Base-by-base conservation (phyloP, 2,329 filamentous ascomycete species). In the Elsinoe batatas region DNA sequence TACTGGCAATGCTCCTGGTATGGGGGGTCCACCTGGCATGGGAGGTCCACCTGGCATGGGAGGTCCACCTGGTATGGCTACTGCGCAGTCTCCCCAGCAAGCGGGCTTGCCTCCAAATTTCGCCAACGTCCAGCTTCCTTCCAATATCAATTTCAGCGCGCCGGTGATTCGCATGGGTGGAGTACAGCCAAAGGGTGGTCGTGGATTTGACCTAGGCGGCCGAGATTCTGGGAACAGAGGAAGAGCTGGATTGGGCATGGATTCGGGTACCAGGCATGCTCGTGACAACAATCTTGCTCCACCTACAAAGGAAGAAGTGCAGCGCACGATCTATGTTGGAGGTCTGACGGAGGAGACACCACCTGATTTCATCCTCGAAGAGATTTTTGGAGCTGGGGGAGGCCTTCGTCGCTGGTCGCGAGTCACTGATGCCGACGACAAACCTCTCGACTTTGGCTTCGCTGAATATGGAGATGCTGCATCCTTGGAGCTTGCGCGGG, bases 101-200 rank as follows among this genome's bases (percentile, higher is more conserved):
- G 87, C 84, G 74, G 84, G 82, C 65, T 83, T 95, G 61, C 89
- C 88, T 59, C 76, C 84, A 58, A 88, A 83, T 71, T 96, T 95
- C 72, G 77, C 87, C 51, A 95, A 93, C 68, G 88, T 96, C 79
- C 40, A 33, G 17, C 18, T 54, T 6, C 90, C 91, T 55, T 88
- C 91, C 53, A 94, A 95, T 69, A 95, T 98, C 76, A 96, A 98
- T 75, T 95, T 97, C 76, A 95, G 88, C 66, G 93, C 93, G 35
- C 91, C 91, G 56, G 90, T 97, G 58, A 97, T 98, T 67, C 87
- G 93, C 56, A 80, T 98, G 44, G 93, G 91, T 40, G 91, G n/a
- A 88, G 88, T 65, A 76, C 83, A 22, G 65, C 71, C 35, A 50
- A 69, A 44, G 70, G 69, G 54, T 18, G 42, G 38, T 47, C 58